These are phyloP conservation scores for Kalmusia sp. DNA, from an alignment of 2,329 filamentous ascomycete genomes.

Conservation along the genomic window DNA sequence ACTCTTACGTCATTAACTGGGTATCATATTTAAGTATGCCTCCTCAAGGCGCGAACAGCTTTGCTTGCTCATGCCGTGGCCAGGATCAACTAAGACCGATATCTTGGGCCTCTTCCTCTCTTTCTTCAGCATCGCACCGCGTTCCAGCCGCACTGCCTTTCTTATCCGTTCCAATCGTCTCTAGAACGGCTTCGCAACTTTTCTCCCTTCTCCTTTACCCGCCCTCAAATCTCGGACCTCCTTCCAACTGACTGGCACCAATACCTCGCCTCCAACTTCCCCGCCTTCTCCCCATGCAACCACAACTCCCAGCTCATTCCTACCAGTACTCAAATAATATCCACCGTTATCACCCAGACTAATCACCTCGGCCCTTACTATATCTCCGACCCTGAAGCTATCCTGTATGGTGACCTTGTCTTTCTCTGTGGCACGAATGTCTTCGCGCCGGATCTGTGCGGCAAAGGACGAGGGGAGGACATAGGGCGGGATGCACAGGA, in stretches of 20 bases:
- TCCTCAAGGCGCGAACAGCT: too few species aligned
- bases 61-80: too few species aligned
- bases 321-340: constrained; percentile 92
- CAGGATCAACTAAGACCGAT: too few species aligned
- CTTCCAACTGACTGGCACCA: constrained; percentile 95
- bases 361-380: constrained; percentile 87
- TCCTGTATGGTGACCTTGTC: constrained; percentile 92
- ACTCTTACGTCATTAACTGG: neutral
- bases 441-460: constrained; percentile 84
- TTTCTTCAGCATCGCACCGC: too few species aligned
- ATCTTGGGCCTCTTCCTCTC: too few species aligned
- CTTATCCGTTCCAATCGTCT: too few species aligned
- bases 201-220: constrained; percentile 77
- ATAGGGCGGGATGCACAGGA: constrained; percentile 74
- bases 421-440: constrained; percentile 94
- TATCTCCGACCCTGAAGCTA: constrained; percentile 89
- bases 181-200: constrained; percentile 87
- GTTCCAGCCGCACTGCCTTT: neutral
- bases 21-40: neutral
- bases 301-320: constrained; percentile 91
- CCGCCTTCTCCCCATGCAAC: constrained; percentile 89
- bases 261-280: constrained; percentile 82
- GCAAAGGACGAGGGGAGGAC: constrained; percentile 73
- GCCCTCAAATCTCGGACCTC: constrained; percentile 88
- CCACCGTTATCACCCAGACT: constrained; percentile 91